These are phyloP conservation scores for Sclerotiophoma versabilis DNA, from an alignment of 2,329 filamentous ascomycete species.

Conservation along the genomic window DNA sequence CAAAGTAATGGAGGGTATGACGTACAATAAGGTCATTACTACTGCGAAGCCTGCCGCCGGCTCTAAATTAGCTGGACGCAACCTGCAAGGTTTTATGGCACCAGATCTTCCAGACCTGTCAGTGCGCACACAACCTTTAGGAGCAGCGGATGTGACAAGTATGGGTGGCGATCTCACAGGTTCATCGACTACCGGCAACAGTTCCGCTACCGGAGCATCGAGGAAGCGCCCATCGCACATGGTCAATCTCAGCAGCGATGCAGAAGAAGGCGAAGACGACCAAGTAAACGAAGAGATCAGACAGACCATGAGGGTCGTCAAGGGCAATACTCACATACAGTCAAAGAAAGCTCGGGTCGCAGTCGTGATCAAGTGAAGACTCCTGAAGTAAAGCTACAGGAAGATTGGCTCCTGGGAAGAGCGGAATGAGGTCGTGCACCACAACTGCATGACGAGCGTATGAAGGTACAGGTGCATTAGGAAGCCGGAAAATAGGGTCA, in stretches of 20 bases:
- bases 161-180: background rate
- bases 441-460: no score
- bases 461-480: no score
- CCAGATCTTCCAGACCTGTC: slow-evolving; percentile 13
- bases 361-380: slow-evolving; percentile 29
- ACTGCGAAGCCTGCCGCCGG: background rate
- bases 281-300: slow-evolving; percentile 26
- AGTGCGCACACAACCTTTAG: background rate
- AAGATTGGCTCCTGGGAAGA: no score
- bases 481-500: no score
- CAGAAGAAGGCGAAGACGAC: slow-evolving; percentile 24
- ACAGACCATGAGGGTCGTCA: slow-evolving; percentile 17
- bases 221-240: slow-evolving; percentile 21
- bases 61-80: background rate
- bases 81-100: slow-evolving; percentile 31
- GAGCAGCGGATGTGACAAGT: background rate
- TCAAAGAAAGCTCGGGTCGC: slow-evolving; percentile 28
- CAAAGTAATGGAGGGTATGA: slow-evolving; percentile 51
- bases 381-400: no score
- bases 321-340: background rate
- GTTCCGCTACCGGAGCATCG: background rate
- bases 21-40: background rate
- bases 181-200: background rate
- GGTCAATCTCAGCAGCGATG: slow-evolving; percentile 22
- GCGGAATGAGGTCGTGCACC: no score